A percentile compares a stretch with the other conserved stretches of the same genome.
These are phyloP conservation scores for Aspergillus pseudoviridinutans DNA, from an alignment of 2,329 filamentous ascomycete species.

Conservation along the genomic window DNA sequence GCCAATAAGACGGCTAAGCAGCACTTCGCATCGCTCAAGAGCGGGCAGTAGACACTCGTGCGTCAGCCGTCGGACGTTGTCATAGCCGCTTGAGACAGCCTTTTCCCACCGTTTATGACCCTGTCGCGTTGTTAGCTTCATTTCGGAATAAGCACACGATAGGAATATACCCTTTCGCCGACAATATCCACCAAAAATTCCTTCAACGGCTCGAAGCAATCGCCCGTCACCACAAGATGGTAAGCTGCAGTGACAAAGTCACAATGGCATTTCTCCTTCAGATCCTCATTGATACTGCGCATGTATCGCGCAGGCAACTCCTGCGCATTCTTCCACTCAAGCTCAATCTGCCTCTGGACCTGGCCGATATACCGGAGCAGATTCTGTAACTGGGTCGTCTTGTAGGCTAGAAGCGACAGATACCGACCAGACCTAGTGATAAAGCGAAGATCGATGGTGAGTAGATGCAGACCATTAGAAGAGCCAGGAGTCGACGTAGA, in stretches of 20 bases:
- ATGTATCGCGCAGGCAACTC: constrained; percentile 78
- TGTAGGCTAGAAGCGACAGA: constrained; percentile 77
- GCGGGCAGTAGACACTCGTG: constrained; percentile 88
- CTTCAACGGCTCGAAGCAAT: constrained; percentile 68
- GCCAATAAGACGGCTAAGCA: constrained; percentile 77
- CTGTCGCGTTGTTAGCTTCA: constrained; percentile 41
- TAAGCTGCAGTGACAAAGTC: constrained; percentile 72
- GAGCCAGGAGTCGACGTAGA: constrained; percentile 34
- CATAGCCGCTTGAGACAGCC: constrained; percentile 71
- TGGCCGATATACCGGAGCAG: constrained; percentile 80
- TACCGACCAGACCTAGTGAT: constrained; percentile 71
- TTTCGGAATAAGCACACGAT: neutral
- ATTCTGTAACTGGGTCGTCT: constrained; percentile 83
- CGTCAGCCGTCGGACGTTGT: constrained; percentile 69
- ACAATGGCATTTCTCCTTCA: constrained; percentile 62
- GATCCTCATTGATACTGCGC: constrained; percentile 69
- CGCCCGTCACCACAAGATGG: constrained; percentile 78
- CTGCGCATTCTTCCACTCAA: constrained; percentile 78
- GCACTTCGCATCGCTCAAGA: constrained; percentile 74
- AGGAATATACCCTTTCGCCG: constrained; percentile 63
- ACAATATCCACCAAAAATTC: constrained; percentile 89
- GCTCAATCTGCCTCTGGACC: constrained; percentile 70
- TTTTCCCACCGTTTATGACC: constrained; percentile 96
- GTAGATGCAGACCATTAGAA: constrained; percentile 48
- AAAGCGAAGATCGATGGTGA: constrained; percentile 80